Conservation (phyloP, 371 early-diverging fungal species). For the Capillidium heterosporum region DNA sequence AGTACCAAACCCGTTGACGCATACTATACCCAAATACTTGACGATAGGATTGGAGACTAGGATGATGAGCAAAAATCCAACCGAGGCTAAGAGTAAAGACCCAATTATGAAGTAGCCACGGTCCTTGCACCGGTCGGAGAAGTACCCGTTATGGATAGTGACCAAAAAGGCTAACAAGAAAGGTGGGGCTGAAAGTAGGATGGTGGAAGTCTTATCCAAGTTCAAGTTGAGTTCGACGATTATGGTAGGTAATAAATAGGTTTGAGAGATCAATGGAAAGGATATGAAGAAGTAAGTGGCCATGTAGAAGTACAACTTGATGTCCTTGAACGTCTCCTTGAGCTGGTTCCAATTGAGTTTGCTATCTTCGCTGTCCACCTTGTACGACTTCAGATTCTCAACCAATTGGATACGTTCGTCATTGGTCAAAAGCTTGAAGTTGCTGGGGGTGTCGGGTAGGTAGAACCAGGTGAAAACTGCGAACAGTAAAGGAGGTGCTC, state of each 20-base stretch:
- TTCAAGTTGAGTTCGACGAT: conserved; percentile 22
- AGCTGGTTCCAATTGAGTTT: too few species aligned
- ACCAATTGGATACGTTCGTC: too few species aligned
- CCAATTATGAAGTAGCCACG: conserved; percentile 11
- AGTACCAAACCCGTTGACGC: conserved; percentile 8
- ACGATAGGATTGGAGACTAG: conserved; percentile 4
- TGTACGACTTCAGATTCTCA: too few species aligned
- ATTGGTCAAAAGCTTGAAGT: too few species aligned
- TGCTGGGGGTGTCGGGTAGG: too few species aligned
- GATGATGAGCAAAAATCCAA: conserved; percentile 12
- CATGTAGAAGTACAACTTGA: too few species aligned
- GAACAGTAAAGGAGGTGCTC: background rate
- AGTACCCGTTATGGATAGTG: conserved; percentile 12
- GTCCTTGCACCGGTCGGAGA: conserved; percentile 12
- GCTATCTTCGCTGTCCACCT: too few species aligned
- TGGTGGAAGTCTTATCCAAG: conserved; percentile 18
- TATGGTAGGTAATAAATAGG: conserved; percentile 32
- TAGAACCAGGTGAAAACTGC: background rate
- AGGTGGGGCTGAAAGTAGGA: conserved; percentile 20
- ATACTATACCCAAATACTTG: conserved; percentile 7
- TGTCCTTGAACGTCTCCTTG: too few species aligned
- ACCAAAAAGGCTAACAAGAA: conserved; percentile 14
- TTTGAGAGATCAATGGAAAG: conserved; percentile 18
- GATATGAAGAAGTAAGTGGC: too few species aligned
- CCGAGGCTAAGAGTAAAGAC: conserved; percentile 1